phyloP scores from a whole-genome alignment of 257 asterid species.

The Salvia splendens region DNA sequence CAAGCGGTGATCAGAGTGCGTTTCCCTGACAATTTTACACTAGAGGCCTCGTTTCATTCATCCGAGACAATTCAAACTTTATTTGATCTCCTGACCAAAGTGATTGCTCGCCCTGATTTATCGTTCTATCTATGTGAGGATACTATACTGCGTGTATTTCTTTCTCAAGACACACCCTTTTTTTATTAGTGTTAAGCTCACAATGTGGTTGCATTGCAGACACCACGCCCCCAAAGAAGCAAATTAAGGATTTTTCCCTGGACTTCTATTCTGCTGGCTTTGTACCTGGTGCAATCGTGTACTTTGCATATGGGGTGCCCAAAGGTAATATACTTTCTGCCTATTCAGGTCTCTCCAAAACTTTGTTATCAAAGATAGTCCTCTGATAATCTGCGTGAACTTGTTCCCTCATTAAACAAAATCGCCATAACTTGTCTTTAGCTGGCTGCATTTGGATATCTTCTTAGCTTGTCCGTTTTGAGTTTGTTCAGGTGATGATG shows the following conservation, averaged over 20 bases:
- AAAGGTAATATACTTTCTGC: slow-evolving; percentile 50
- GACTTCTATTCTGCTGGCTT: slow-evolving; percentile 88
- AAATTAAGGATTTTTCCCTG: slow-evolving; percentile 66
- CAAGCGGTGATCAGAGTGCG: slow-evolving; percentile 90
- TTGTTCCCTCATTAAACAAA: not conserved
- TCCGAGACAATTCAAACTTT: slow-evolving; percentile 82
- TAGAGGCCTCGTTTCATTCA: slow-evolving; percentile 86
- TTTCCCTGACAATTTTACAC: slow-evolving; percentile 84
- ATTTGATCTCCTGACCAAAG: slow-evolving; percentile 70
- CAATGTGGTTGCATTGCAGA: slow-evolving; percentile 46
- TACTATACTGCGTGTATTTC: slow-evolving; percentile 2
- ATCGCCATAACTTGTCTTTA: not conserved
- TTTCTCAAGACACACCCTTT: slow-evolving; percentile 11
- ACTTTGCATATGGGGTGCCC: slow-evolving; percentile 65
- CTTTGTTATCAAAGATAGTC: not conserved
- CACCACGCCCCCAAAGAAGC: slow-evolving; percentile 95
- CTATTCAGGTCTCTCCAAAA: not conserved
- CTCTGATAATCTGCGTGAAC: not conserved
- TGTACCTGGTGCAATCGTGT: slow-evolving; percentile 91
- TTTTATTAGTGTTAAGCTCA: slow-evolving; percentile 12
- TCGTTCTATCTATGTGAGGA: slow-evolving; percentile 83
- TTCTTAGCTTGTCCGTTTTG: slow-evolving; percentile 4
- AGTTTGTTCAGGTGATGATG: slow-evolving; percentile 52
- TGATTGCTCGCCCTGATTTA: slow-evolving; percentile 61
- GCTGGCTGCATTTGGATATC: not conserved